These are phyloP conservation scores for Suhomyces kunorum DNA, from an alignment of 1,139 yeast genomes.

Conservation along the genomic window DNA sequence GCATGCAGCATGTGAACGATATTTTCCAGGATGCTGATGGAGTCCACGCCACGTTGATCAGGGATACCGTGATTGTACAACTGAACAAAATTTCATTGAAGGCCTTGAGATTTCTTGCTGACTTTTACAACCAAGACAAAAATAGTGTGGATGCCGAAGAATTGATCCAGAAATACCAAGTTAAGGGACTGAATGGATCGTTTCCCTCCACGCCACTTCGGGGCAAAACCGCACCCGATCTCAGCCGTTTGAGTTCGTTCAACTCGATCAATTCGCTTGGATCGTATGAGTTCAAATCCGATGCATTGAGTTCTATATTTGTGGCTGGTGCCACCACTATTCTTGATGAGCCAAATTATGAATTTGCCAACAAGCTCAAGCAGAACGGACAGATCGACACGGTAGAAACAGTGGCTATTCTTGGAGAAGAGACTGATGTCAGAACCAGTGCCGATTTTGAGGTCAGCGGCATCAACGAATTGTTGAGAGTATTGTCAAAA, in stretches of 20 bases:
- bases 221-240: neutral
- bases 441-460: conserved; percentile 67
- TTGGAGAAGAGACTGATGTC: conserved; percentile 35
- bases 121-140: conserved; percentile 30
- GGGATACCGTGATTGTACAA: conserved; percentile 70
- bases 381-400: conserved; percentile 36
- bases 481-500: conserved; percentile 52
- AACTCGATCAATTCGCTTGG: conserved; percentile 1
- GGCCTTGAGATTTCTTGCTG: conserved; percentile 52
- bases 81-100: conserved; percentile 52
- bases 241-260: neutral
- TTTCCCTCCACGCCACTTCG: conserved; percentile 17
- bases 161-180: conserved; percentile 28
- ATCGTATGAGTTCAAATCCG: neutral
- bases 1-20: conserved; percentile 82
- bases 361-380: conserved; percentile 52
- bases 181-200: conserved; percentile 20
- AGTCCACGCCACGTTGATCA: conserved; percentile 76
- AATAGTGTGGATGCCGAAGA: conserved; percentile 19
- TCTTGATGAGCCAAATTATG: conserved; percentile 69
- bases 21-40: conserved; percentile 54
- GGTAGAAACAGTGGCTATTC: conserved; percentile 65
- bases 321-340: conserved; percentile 72
- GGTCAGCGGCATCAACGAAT: conserved; percentile 76
- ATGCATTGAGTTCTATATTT: conserved; percentile 43